Base-by-base conservation (phyloP, 2,329 filamentous ascomycete genomes). In the Aquanectria penicillioides region DNA sequence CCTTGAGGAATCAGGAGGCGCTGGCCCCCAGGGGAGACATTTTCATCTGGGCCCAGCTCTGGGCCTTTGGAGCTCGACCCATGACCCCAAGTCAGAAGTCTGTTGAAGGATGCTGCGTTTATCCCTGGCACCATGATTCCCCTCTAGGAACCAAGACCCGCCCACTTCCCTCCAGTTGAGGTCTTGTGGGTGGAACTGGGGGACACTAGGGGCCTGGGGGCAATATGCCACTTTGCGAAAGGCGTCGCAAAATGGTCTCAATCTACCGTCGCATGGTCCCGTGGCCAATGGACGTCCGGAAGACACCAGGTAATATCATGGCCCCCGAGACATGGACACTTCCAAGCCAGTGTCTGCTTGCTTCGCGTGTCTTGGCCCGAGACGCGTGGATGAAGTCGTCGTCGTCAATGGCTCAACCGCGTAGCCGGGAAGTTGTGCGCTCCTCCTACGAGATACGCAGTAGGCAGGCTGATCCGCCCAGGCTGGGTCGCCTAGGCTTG, bases 261-360 rank as follows among this genome's bases (percentile, higher is more conserved):
- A 68, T 69, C 59, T 68, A 52, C 44, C 53, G 50, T 58, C 41
- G 52, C 63, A 67, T 61, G 51, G 57, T 43, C 48, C 37, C 26
- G 26, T 34, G 52, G 46, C 67, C 67, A 69, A 69, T 69, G 52
- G 59, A 49, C 43, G 33, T 41, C 31, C 49, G 48, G 46, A 54
- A 38, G 36, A 22, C 49, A 43, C 29, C 23, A 55, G 43, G 26
- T 57, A 57, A 53, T 60, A 50, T 65, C 36, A 40, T 31, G 28
- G 44, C 51, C 57, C 55, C 63, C 61, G 58, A 40, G 55, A 52
- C 50, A 54, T 31, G 50, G 47, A 20, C 29, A n/a, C 25, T 43
- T 44, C 41, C 29, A 49, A 38, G 37, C 15, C 48, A 25, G 15
- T 48, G 23, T 54, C 22, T 41, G 52, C 38, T 55, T 47, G 25